Evolutionary conservation across 192 early-diverging fungal genomes (phyloP).

Genomic region (Backusella parvicylindrica): DNA sequence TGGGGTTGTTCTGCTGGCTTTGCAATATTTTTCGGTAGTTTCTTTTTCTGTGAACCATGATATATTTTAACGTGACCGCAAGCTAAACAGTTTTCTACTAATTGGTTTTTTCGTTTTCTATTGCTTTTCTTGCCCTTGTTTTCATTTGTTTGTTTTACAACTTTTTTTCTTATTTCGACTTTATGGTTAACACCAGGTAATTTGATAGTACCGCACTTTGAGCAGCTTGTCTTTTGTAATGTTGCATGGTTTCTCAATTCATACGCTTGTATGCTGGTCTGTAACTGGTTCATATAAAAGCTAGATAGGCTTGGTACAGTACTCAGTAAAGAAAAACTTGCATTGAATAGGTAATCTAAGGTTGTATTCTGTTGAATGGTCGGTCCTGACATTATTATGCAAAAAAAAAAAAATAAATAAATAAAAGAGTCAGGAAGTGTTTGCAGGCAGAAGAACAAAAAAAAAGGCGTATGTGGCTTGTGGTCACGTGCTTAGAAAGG

Average conservation of each 20-base stretch:
- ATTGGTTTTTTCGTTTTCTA: neutral
- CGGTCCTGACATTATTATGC: neutral
- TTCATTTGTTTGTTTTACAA: neutral
- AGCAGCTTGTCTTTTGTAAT: neutral
- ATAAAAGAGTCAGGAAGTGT: neutral
- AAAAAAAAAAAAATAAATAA: neutral
- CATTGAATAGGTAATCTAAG: neutral
- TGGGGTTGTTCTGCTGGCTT: neutral
- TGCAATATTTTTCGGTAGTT: neutral
- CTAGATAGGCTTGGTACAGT: neutral
- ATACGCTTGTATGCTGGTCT: neutral
- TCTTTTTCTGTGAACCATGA: neutral
- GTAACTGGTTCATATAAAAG: neutral
- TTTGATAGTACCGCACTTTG: neutral
- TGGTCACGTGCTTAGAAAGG: too few relatives aligned
- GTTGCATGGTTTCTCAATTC: neutral
- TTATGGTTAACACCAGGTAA: neutral
- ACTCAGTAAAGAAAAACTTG: neutral
- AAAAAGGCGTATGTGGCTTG: neutral
- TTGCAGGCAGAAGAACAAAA: neutral
- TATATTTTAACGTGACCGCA: neutral
- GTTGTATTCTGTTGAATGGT: neutral
- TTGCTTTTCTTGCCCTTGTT: neutral
- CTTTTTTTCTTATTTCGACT: neutral
- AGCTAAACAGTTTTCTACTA: neutral